phyloP scores from a whole-genome alignment of 768 basidiomycete genomes.

The Panaeolus papilionaceus region DNA sequence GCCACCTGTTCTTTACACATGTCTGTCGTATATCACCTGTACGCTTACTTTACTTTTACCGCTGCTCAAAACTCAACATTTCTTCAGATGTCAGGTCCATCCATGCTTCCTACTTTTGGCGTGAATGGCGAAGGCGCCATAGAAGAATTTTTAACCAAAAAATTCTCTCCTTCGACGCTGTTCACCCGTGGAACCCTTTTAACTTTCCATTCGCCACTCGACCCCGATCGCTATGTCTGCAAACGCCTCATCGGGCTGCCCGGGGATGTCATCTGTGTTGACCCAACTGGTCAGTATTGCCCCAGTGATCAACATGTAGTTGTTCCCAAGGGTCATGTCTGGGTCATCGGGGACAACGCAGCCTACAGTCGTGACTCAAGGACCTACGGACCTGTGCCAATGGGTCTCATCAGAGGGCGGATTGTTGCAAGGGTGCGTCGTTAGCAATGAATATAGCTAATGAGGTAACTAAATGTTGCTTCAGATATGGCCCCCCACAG shows the following conservation, averaged over 20 bases:
- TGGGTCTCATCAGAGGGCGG: constrained; percentile 75
- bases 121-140: constrained; percentile 63
- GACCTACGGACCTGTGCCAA: constrained; percentile 90
- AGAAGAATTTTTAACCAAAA: constrained; percentile 64
- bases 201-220: constrained; percentile 71
- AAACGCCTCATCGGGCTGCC: constrained; percentile 92
- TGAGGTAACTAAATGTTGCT: not conserved
- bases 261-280: constrained; percentile 88
- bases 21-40: constrained; percentile 63
- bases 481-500: constrained; percentile 51
- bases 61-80: constrained; percentile 11
- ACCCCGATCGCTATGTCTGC: constrained; percentile 73
- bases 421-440: constrained; percentile 66
- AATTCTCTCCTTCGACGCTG: constrained; percentile 55
- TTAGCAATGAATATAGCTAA: not conserved
- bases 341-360: constrained; percentile 92
- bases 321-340: constrained; percentile 86
- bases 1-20: constrained; percentile 70
- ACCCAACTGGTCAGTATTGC: constrained; percentile 74
- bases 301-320: constrained; percentile 76
- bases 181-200: constrained; percentile 81
- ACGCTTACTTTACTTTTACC: constrained; percentile 25
- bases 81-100: constrained; percentile 70
- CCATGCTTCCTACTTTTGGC: constrained; percentile 82
- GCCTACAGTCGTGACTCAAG: constrained; percentile 87